Evolutionary conservation across 805 yeast species (phyloP), one percentile per base, ranked within the genome.

Genomic region (Ogataea philodendri): DNA sequence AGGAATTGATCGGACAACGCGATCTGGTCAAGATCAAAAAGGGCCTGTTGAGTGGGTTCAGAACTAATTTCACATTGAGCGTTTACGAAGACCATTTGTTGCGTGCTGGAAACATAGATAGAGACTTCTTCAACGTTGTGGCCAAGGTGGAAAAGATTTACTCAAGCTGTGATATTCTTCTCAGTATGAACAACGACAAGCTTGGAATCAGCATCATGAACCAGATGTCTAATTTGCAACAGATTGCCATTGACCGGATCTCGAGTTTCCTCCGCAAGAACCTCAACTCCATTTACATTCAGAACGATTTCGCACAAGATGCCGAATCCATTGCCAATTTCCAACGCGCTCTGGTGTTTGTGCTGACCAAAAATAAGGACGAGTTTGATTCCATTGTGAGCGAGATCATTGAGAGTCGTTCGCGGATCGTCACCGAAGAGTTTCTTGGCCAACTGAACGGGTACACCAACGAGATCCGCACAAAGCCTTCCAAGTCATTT

Each of bases 81-180:
- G 89, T 81, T 42, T 73, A 76, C 38, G 97, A 90, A 47, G 80
- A 77, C 28, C 82, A 74, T 48, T 59, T 72, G 5, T 62, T 89
- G 24, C 54, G 58, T 15, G 67, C 69, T 19, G 68, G 66, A 10
- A 73, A 65, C 9, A 63, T 72, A 19, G 63, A 65, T 43, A 47
- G 42, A 10, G 65, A 62, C 13, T 87, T 82, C 53, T 84, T 86
- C 48, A 54, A 51, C 3, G 71, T 76, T 1, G 63, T 89, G 21
- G 59, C 65, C 9, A 80, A 78, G 49, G 81, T 85, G 6, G 78
- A 82, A 46, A 51, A 55, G 22, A 81, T 89, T 18, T 78, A 80
- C 52, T 68, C 72, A 21, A 76, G 80, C 39, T 81, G 95, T 32
- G 78, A 84, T 30, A 71, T 80, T 13, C 63, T 93, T 19, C 67